Evolutionary conservation across 1,284 basidiomycete genomes (phyloP).

Genomic region (Apiotrichum gamsii): DNA sequence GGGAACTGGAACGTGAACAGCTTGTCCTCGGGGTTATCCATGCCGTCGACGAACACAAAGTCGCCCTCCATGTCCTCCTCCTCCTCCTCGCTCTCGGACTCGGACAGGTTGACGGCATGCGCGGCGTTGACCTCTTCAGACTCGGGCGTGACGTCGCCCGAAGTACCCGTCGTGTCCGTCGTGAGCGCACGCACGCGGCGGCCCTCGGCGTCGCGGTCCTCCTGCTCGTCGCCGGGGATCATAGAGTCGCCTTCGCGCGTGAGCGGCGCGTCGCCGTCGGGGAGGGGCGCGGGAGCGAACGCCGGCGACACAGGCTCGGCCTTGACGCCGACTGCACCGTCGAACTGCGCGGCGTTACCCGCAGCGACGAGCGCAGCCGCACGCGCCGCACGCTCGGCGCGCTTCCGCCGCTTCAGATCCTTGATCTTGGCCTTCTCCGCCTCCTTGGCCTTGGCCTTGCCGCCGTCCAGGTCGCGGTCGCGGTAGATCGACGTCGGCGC

Average conservation of each 20-base stretch:
- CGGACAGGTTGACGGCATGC: conserved; percentile 72
- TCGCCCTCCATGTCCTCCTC: conserved; percentile 77
- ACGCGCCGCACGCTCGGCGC: conserved; percentile 19
- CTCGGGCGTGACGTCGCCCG: conserved; percentile 8
- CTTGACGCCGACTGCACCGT: conserved; percentile 23
- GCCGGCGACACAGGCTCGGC: conserved; percentile 35
- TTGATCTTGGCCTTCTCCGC: conserved; percentile 43
- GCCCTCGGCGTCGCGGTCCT: conserved; percentile 39
- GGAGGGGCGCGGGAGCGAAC: not conserved
- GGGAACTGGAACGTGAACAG: conserved; percentile 93
- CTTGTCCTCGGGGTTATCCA: conserved; percentile 54
- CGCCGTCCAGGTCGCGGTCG: conserved; percentile 46
- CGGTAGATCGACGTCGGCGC: conserved; percentile 68
- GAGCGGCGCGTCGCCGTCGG: conserved; percentile 3
- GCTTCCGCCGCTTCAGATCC: conserved; percentile 15
- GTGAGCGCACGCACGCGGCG: conserved; percentile 31
- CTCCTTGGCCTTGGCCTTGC: conserved; percentile 39
- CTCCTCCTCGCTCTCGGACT: conserved; percentile 79
- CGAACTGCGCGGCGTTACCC: not conserved
- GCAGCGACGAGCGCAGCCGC: not conserved
- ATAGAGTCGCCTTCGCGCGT: conserved; percentile 34
- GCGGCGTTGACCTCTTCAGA: conserved; percentile 54
- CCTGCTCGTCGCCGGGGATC: conserved; percentile 32
- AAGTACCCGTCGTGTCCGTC: conserved; percentile 40
- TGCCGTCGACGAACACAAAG: conserved; percentile 53